A percentile compares a stretch with the other conserved stretches of the same genome.
phyloP scores from a whole-genome alignment of 2,329 filamentous ascomycete genomes.

The Orbilia blumenaviensis region DNA sequence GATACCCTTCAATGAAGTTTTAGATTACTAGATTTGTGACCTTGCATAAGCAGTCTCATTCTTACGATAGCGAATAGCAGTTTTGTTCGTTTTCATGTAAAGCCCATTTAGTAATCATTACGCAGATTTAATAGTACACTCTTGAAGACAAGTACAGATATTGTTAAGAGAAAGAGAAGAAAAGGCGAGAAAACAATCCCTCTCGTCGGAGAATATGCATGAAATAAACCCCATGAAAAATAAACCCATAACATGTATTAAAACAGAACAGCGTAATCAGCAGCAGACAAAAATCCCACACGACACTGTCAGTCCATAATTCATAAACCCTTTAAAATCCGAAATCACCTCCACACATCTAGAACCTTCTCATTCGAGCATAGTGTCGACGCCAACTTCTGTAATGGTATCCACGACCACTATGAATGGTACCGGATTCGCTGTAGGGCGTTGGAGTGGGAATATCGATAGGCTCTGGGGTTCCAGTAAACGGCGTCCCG shows the following conservation, averaged over 20 bases:
- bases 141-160: too few species aligned
- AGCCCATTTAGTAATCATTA: background rate
- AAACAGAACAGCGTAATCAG: too few species aligned
- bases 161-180: background rate
- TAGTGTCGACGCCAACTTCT: constrained; percentile 20
- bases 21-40: too few species aligned
- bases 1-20: too few species aligned
- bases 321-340: background rate
- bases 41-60: too few species aligned
- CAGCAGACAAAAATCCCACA: too few species aligned
- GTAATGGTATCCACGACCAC: constrained; percentile 17
- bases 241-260: background rate
- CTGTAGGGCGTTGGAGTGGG: background rate
- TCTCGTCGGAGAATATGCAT: background rate
- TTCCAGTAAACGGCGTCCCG: background rate
- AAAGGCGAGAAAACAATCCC: background rate
- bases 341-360: background rate
- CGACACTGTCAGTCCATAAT: constrained; percentile 11
- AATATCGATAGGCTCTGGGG: too few species aligned
- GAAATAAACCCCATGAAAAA: background rate
- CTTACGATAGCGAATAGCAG: too few species aligned
- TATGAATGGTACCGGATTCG: background rate
- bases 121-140: background rate
- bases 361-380: background rate
- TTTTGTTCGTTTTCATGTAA: too few species aligned